phyloP scores from a whole-genome alignment of 2,329 filamentous ascomycete species.

The Dothideomycetidae sp. region DNA sequence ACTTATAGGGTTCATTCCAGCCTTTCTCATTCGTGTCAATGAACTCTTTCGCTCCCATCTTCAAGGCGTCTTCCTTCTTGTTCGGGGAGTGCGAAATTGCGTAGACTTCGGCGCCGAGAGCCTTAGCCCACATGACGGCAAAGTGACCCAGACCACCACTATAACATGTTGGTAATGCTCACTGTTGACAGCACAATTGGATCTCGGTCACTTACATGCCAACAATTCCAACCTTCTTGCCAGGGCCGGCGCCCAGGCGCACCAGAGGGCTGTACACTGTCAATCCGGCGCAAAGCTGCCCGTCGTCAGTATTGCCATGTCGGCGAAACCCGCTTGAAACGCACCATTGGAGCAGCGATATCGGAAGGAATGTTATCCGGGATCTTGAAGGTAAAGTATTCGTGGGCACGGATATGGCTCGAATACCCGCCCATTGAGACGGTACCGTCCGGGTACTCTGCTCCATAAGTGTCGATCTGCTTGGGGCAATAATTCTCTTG shows the following conservation, averaged over 20 bases:
- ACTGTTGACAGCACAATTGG: neutral
- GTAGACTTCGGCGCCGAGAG: conserved; percentile 47
- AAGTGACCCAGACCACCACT: conserved; percentile 38
- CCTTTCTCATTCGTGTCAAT: conserved; percentile 43
- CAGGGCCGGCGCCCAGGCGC: conserved; percentile 58
- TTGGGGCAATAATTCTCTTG: conserved; percentile 41
- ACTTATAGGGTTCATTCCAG: conserved; percentile 41
- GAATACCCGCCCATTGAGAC: conserved; percentile 53
- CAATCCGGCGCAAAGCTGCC: conserved; percentile 58
- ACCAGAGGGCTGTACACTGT: conserved; percentile 68
- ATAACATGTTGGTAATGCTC: neutral
- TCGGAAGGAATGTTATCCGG: conserved; percentile 50
- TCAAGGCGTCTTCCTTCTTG: conserved; percentile 46
- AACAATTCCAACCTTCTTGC: conserved; percentile 65
- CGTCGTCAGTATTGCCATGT: neutral
- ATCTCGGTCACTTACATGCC: conserved; percentile 38
- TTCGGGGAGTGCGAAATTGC: conserved; percentile 45
- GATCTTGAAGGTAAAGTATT: conserved; percentile 64
- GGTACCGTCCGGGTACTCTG: conserved; percentile 42
- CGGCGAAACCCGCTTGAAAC: too few species aligned
- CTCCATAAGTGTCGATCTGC: conserved; percentile 36
- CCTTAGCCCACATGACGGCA: conserved; percentile 33
- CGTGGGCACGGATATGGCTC: conserved; percentile 56
- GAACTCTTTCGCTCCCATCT: conserved; percentile 47
- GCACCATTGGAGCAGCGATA: conserved; percentile 46